Base-by-base conservation (phyloP, 345 rosid genomes). In the Microthlaspi erraticum region DNA sequence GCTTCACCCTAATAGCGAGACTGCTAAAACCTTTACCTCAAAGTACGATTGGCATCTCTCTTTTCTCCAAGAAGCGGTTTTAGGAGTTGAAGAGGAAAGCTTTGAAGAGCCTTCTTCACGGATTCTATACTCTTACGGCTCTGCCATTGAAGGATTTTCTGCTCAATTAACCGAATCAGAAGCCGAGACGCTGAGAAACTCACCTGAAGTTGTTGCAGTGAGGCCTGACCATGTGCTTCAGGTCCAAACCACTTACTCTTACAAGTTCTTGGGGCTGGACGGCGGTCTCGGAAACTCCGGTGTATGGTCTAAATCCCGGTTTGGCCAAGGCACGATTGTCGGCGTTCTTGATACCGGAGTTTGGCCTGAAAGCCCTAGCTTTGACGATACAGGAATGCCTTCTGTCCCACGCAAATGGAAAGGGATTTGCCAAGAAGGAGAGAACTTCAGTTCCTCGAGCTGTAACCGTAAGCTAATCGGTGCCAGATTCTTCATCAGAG, bases 341-440 rank as follows among this genome's bases (percentile, higher is more conserved):
- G 97, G 96, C 0, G 82, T 93, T 12, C 90, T 93, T 26, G 98
- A 93, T 58, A 90, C 97, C 0, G 98, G 97, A 50, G 80, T 88
- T 69, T 90, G 97, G 98, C 97, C 98, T 0, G 98, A 92, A 63
- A 90, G 91, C 74, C 97, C 93, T 3, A 93, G 98, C 77, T 88
- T 90, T 49, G 67, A 82, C 44, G 97, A 93, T 37, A 37, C 26
- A 0, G 89, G 89, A 70, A 90, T 90, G 93, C 88, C 95, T 5
- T 84, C 89, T 0, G 65, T 75, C 43, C 97, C 97, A n/a, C 62
- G 67, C n/a, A 87, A 81, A 71, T 90, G 96, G 98, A 78, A 71
- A 66, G 98, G 98, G 13, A 43, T 76, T 38, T 93, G 98, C 81
- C 89, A 93, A 74, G 84, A 76, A 77, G 98, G 98, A 14, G 82